A percentile compares a stretch with the other conserved stretches of the same genome.
phyloP scores from a whole-genome alignment of 116 monocot species.

The Cymodocea nodosa region DNA sequence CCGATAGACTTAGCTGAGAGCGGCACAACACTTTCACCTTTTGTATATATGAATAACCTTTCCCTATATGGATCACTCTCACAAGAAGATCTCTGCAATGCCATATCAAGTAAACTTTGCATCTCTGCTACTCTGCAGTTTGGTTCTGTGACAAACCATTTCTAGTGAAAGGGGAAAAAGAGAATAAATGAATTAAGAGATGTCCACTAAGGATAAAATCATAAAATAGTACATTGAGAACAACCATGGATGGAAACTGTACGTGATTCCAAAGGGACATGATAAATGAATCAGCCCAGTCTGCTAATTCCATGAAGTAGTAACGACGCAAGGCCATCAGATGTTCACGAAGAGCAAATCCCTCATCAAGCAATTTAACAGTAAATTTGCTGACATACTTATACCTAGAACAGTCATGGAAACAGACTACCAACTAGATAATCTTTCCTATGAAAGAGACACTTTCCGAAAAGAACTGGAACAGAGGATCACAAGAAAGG shows the following conservation, averaged over 20 bases:
- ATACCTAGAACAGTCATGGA: conserved; percentile 37
- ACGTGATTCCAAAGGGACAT: conserved; percentile 55
- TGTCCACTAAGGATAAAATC: neutral
- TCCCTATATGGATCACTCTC: conserved; percentile 62
- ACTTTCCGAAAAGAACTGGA: neutral
- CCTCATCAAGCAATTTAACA: conserved; percentile 82
- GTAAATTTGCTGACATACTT: conserved; percentile 84
- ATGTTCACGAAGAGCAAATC: conserved; percentile 78
- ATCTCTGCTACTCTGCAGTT: conserved; percentile 44
- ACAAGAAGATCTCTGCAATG: conserved; percentile 89
- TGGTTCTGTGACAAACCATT: conserved; percentile 40
- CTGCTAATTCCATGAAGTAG: conserved; percentile 90
- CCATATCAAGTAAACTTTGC: conserved; percentile 70
- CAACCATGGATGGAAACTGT: conserved; percentile 2
- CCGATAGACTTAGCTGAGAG: conserved; percentile 29
- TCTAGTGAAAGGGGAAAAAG: conserved; percentile 35
- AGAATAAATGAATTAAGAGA: neutral
- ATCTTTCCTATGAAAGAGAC: neutral
- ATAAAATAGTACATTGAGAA: neutral
- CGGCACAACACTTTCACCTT: conserved; percentile 17
- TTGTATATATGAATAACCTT: conserved; percentile 55
- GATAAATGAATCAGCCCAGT: conserved; percentile 90
- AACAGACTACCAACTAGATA: neutral
- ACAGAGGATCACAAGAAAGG: neutral
- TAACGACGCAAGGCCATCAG: conserved; percentile 75